Base-by-base conservation (phyloP, 768 basidiomycete genomes). In the Trametes coccinea region DNA sequence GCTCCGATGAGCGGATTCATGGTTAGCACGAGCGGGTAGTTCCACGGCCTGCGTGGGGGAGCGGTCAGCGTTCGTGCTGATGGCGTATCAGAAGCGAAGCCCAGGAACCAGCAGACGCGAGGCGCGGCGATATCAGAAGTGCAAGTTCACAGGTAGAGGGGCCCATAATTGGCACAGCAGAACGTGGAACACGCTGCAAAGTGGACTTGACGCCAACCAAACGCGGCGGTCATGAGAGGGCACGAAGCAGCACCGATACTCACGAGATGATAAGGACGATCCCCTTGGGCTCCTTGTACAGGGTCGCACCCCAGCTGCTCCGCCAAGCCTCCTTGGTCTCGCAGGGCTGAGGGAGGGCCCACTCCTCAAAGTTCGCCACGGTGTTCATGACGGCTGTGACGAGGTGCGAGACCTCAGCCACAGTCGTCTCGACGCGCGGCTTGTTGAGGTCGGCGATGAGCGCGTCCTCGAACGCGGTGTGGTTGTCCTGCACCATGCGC, bases 1-100 rank as follows among this genome's bases (percentile, higher is more conserved):
- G 90, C 90, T 4, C 89, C 90, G 52, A 82, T 77, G 22, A 88
- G 73, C 3, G 89, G 88, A 41, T 81, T 80, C 5, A 89, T 70
- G 4, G 68, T 76, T 34, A 87, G 77, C 9, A 83, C 73, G 53
- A 84, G 67, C 0, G 88, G 88, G 65, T 84, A 89, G 67, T 89
- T 89, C 85, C 86, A 88, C 2, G 86, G 86, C 16, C 86, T 87
- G 52, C 16, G 34, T 5, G 33, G 10, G 30, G 48, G 30, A 4
- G 30, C 30, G 4, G 48, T 49, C 8, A 49, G 30, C 8, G 11
- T 30, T 37, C 34, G 34, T 37, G 34, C 34, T 37, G 34, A 5
- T 37, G 11, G 4, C 48, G 29, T 49, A 31, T 49, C 48, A 30
- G 30, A 49, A 13, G 41, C 41, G 48, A 30, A 31, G 48, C 7